A percentile compares a stretch with the other conserved stretches of the same genome.
Evolutionary conservation across 768 basidiomycete species (phyloP).

Genomic region (Boletus sp.): DNA sequence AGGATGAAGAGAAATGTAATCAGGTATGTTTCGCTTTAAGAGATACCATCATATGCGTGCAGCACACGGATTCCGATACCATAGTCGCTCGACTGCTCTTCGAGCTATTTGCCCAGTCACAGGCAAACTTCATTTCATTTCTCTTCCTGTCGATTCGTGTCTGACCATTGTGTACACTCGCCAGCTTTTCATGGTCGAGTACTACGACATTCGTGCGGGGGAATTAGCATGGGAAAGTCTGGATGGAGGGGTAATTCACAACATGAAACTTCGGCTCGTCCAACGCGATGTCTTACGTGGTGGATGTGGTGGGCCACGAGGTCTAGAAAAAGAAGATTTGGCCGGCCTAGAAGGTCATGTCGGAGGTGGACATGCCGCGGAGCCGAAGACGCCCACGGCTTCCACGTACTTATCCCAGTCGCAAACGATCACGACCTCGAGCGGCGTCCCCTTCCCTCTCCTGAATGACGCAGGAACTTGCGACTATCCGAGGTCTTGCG

Average conservation of each 20-base stretch:
- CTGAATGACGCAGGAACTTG: constrained; percentile 21
- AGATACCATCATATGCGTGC: background rate
- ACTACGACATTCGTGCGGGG: constrained; percentile 62
- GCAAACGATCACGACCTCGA: constrained; percentile 23
- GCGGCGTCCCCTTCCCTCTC: constrained; percentile 22
- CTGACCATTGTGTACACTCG: constrained; percentile 16
- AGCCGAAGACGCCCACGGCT: constrained; percentile 36
- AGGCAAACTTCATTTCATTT: constrained; percentile 1
- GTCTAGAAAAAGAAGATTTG: constrained; percentile 29
- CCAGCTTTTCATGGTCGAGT: constrained; percentile 58
- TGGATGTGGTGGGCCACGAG: constrained; percentile 17
- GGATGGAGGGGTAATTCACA: constrained; percentile 47
- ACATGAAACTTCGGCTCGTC: constrained; percentile 47
- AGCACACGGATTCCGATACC: background rate
- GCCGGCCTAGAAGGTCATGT: constrained; percentile 27
- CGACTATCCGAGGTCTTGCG: constrained; percentile 18
- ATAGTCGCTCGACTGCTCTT: constrained; percentile 3
- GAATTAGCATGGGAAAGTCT: constrained; percentile 48
- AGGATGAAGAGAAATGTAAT: constrained; percentile 20
- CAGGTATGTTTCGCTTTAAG: constrained; percentile 26
- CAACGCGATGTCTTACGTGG: constrained; percentile 31
- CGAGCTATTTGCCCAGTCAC: constrained; percentile 2
- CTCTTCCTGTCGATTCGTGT: background rate
- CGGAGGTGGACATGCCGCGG: constrained; percentile 33
- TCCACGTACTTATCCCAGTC: constrained; percentile 34